Conservation (phyloP, 495 filamentous ascomycete genomes). For the Diplogelasinospora grovesii region DNA sequence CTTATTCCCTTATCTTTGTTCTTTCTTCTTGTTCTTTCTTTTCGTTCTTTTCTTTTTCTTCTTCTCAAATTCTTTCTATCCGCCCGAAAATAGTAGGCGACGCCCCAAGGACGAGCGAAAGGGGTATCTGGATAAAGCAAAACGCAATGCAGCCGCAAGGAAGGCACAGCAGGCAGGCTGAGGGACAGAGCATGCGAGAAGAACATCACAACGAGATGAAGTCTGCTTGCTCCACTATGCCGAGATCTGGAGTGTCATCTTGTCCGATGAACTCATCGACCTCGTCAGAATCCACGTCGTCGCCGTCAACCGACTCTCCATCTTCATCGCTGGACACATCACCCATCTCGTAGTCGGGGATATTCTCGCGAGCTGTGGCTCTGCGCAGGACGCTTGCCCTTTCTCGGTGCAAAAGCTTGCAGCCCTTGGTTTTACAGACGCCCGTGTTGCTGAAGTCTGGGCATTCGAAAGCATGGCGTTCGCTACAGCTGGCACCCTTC, state of each 20-base stretch:
- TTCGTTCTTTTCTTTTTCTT: constrained; percentile 4
- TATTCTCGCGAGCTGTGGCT: constrained; percentile 20
- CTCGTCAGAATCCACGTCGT: constrained; percentile 86
- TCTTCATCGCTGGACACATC: constrained; percentile 84
- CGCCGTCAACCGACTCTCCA: constrained; percentile 66
- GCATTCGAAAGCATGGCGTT: constrained; percentile 84
- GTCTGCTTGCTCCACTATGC: constrained; percentile 39
- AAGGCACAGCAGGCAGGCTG: constrained; percentile 3
- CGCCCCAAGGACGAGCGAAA: constrained; percentile 5
- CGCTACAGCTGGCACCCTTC: constrained; percentile 67
- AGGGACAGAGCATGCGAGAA: not conserved
- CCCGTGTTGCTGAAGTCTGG: constrained; percentile 92
- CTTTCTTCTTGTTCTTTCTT: constrained; percentile 2
- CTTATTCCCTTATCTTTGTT: not conserved
- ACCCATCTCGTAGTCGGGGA: constrained; percentile 53
- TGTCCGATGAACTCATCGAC: constrained; percentile 63
- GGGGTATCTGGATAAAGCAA: constrained; percentile 16
- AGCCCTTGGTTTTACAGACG: constrained; percentile 72
- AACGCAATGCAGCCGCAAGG: constrained; percentile 2
- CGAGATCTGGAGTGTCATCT: constrained; percentile 31
- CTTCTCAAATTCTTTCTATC: not conserved
- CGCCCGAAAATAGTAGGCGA: not conserved
- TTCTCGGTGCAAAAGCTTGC: constrained; percentile 81
- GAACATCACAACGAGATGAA: constrained; percentile 38
- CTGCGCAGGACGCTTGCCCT: constrained; percentile 62